These are phyloP conservation scores for Ustilago lituana DNA, from an alignment of 1,284 basidiomycete genomes.

Conservation along the genomic window DNA sequence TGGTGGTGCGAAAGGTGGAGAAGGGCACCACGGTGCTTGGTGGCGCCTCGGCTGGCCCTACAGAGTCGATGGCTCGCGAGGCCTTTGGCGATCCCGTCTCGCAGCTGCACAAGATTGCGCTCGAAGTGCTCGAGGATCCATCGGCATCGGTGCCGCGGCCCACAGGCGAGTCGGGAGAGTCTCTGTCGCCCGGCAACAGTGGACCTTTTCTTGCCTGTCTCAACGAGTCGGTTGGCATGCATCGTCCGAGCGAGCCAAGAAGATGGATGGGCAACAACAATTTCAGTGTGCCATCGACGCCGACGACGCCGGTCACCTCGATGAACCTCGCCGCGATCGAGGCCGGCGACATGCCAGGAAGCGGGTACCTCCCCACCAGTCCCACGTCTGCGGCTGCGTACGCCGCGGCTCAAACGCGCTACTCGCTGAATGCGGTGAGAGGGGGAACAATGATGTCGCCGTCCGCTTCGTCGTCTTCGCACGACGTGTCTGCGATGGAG, in stretches of 20 bases:
- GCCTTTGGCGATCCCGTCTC: conserved; percentile 91
- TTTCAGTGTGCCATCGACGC: conserved; percentile 52
- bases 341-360: conserved; percentile 9
- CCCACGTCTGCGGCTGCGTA: conserved; percentile 47
- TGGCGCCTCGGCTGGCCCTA: conserved; percentile 78
- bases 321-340: conserved; percentile 48
- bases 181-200: conserved; percentile 48
- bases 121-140: conserved; percentile 58
- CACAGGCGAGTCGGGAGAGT: conserved; percentile 32
- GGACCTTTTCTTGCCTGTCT: conserved; percentile 61
- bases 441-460: conserved; percentile 34
- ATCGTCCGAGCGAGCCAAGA: conserved; percentile 51
- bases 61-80: conserved; percentile 76
- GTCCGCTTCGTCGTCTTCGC: conserved; percentile 30
- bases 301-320: conserved; percentile 58
- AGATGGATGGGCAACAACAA: conserved; percentile 48
- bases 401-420: conserved; percentile 58
- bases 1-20: conserved; percentile 93
- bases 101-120: conserved; percentile 79
- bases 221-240: conserved; percentile 61
- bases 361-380: conserved; percentile 24
- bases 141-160: conserved; percentile 29
- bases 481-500: conserved; percentile 35
- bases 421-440: conserved; percentile 30
- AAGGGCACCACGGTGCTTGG: conserved; percentile 88